These are phyloP conservation scores for Melastoma candidum DNA, from an alignment of 441 rosid genomes.

Conservation along the genomic window DNA sequence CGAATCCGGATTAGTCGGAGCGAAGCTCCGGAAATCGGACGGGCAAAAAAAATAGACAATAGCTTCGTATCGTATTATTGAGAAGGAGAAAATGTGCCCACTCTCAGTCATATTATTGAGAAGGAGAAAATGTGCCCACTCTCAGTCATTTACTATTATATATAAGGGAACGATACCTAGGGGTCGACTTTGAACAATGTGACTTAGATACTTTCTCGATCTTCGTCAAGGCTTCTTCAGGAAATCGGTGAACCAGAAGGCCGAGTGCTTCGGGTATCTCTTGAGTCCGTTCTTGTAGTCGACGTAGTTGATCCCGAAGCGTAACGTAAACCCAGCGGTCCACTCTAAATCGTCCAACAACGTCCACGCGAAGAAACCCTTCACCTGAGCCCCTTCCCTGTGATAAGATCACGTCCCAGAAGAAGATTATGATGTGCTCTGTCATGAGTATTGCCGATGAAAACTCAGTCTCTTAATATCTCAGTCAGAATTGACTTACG, in stretches of 20 bases:
- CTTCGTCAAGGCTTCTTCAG: neutral
- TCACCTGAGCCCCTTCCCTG: neutral
- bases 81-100: too few relatives aligned
- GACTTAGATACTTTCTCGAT: too few relatives aligned
- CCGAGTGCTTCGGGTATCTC: conserved; percentile 3
- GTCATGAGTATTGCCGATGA: too few relatives aligned
- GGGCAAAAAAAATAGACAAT: too few relatives aligned
- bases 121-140: too few relatives aligned
- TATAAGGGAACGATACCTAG: too few relatives aligned
- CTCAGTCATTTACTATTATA: too few relatives aligned
- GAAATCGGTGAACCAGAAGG: conserved; percentile 5
- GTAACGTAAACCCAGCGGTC: neutral
- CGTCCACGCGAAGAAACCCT: neutral
- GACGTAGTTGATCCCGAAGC: conserved; percentile 6
- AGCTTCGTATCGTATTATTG: too few relatives aligned
- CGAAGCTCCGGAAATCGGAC: too few relatives aligned
- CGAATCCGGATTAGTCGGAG: too few relatives aligned
- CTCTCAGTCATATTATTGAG: too few relatives aligned
- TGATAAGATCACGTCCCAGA: neutral
- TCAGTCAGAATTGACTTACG: neutral
- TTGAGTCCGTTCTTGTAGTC: conserved; percentile 4
- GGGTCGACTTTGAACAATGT: too few relatives aligned
- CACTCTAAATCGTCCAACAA: conserved; percentile 5
- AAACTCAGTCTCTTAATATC: neutral
- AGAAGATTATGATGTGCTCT: neutral